phyloP scores from a whole-genome alignment of 345 rosid species.

The Rhodamnia argentea region DNA sequence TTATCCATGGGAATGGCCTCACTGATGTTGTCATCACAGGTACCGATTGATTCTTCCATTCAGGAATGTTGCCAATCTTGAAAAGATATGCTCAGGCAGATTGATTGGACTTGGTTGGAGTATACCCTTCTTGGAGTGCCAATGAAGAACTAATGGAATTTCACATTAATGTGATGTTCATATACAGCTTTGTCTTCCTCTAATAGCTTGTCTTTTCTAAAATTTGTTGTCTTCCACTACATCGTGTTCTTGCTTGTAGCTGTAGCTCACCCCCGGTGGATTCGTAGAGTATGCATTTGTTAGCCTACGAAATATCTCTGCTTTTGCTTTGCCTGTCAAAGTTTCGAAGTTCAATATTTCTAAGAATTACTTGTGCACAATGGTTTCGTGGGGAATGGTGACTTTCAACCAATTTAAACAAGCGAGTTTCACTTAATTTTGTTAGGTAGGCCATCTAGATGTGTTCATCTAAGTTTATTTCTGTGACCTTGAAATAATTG shows the following conservation, averaged over 20 bases:
- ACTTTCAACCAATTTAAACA: background rate
- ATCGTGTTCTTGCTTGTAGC: background rate
- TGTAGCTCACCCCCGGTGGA: background rate
- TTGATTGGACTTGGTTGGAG: background rate
- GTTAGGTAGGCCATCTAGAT: background rate
- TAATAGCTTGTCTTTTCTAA: background rate
- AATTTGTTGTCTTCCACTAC: background rate
- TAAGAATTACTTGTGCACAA: background rate
- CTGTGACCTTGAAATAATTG: background rate
- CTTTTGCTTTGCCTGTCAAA: background rate
- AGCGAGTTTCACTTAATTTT: background rate
- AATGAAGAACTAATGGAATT: background rate
- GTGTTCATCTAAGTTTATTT: background rate
- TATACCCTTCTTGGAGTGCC: background rate
- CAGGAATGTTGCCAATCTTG: background rate
- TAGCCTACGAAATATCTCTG: background rate
- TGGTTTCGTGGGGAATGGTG: background rate
- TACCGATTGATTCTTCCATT: constrained; percentile 1
- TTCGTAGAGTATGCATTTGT: background rate
- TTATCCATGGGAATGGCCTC: constrained; percentile 91
- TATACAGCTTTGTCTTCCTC: background rate
- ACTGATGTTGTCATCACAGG: constrained; percentile 88
- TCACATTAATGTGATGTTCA: background rate
- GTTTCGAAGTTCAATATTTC: background rate
- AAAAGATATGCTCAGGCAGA: background rate